Evolutionary conservation across 495 filamentous ascomycete genomes (phyloP).

Genomic region (Collariella sp.): DNA sequence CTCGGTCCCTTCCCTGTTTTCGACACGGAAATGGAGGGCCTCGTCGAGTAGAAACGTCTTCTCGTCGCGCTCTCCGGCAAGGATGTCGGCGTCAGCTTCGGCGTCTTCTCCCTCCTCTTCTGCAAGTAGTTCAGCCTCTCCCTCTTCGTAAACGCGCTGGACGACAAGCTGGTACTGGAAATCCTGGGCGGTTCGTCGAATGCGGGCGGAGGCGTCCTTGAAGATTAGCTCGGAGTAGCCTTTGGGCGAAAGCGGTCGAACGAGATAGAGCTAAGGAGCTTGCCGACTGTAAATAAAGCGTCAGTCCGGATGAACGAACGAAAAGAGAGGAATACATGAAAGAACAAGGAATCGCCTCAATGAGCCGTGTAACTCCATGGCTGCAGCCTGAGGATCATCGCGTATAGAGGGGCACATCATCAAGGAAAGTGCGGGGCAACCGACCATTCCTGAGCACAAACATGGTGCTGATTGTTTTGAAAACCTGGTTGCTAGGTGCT

Average conservation of each 20-base stretch:
- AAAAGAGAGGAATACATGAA: neutral
- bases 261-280: slow-evolving; percentile 94
- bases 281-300: slow-evolving; percentile 55
- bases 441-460: slow-evolving; percentile 28
- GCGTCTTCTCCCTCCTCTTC: slow-evolving; percentile 78
- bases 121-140: slow-evolving; percentile 78
- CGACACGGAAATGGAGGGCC: slow-evolving; percentile 75
- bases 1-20: slow-evolving; percentile 65
- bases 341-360: neutral
- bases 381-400: neutral
- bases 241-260: slow-evolving; percentile 89
- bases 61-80: slow-evolving; percentile 76
- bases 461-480: slow-evolving; percentile 13
- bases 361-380: neutral
- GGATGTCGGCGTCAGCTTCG: slow-evolving; percentile 55
- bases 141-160: slow-evolving; percentile 93
- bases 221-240: slow-evolving; percentile 98
- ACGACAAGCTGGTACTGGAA: slow-evolving; percentile 96
- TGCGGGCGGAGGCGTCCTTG: slow-evolving; percentile 88
- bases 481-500: neutral
- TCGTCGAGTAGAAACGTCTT: slow-evolving; percentile 94
- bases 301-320: neutral
- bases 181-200: slow-evolving; percentile 84
- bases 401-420: neutral
- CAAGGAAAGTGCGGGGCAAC: slow-evolving; percentile 12